A percentile compares a stretch with the other conserved stretches of the same genome.
Conservation (phyloP, 2,329 filamentous ascomycete genomes). For the Nigrograna mackinnonii region DNA sequence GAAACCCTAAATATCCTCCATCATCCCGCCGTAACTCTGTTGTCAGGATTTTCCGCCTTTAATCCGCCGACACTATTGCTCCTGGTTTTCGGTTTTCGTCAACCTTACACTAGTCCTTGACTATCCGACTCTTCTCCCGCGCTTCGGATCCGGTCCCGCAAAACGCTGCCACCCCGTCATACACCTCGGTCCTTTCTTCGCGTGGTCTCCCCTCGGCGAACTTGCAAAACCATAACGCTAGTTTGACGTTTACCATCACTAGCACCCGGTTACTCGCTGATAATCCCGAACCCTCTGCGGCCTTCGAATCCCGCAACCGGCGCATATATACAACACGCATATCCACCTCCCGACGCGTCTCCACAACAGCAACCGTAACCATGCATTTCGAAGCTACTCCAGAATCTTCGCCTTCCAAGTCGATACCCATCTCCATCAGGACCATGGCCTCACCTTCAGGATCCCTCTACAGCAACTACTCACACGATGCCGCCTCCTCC, state of each 20-base stretch:
- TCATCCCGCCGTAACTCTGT: conserved; percentile 1
- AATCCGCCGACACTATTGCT: background rate
- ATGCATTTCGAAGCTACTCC: conserved; percentile 44
- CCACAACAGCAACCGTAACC: conserved; percentile 3
- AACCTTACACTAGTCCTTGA: background rate
- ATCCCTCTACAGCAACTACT: conserved; percentile 41
- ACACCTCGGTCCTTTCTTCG: conserved; percentile 1
- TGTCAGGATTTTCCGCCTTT: background rate
- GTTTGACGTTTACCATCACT: conserved; percentile 5
- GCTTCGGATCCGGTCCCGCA: background rate
- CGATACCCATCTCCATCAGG: conserved; percentile 40
- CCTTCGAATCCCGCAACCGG: too few relatives aligned
- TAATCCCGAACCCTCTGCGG: conserved; percentile 2
- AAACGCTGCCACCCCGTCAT: background rate
- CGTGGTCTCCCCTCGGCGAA: background rate
- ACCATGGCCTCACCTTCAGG: conserved; percentile 40
- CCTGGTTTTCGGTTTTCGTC: background rate
- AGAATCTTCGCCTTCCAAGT: conserved; percentile 41
- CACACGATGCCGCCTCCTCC: conserved; percentile 17
- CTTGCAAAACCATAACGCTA: conserved; percentile 2
- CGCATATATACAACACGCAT: background rate
- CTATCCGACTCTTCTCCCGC: background rate
- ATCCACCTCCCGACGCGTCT: conserved; percentile 20
- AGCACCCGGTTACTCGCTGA: too few relatives aligned
- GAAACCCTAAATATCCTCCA: conserved; percentile 7